These are phyloP conservation scores for Bipolaris bicolor DNA, from an alignment of 2,329 filamentous ascomycete genomes.

Conservation along the genomic window DNA sequence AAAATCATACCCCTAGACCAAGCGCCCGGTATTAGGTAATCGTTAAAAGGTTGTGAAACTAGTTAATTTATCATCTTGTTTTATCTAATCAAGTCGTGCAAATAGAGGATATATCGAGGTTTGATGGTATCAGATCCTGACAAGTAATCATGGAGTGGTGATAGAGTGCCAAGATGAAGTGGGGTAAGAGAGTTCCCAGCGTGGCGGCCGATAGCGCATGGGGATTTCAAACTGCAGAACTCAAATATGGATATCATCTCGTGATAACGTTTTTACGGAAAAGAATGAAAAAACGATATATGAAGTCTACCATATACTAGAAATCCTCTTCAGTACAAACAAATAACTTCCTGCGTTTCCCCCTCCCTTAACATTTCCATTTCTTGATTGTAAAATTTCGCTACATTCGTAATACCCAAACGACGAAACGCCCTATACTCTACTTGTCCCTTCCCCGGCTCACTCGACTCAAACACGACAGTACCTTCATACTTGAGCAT, in stretches of 20 bases:
- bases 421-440: not conserved
- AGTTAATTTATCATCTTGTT: too few relatives aligned
- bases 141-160: not conserved
- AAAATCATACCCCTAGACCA: conserved; percentile 25
- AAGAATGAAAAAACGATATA: too few relatives aligned
- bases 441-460: not conserved
- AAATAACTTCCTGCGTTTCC: not conserved
- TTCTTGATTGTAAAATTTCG: not conserved
- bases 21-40: conserved; percentile 18
- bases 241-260: too few relatives aligned
- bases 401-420: conserved; percentile 3
- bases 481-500: conserved; percentile 3
- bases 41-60: not conserved
- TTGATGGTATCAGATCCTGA: not conserved
- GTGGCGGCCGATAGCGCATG: too few relatives aligned
- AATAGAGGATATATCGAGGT: not conserved
- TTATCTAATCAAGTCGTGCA: too few relatives aligned
- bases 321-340: not conserved
- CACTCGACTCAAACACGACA: not conserved
- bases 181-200: too few relatives aligned
- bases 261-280: too few relatives aligned
- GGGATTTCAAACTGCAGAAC: too few relatives aligned
- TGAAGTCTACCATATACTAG: not conserved
- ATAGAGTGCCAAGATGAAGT: not conserved
- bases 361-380: not conserved